Percentiles rank a stretch among this genome's conserved stretches.
phyloP scores from a whole-genome alignment of 139 green algal genomes.

The Zygnema circumcarinatum region DNA sequence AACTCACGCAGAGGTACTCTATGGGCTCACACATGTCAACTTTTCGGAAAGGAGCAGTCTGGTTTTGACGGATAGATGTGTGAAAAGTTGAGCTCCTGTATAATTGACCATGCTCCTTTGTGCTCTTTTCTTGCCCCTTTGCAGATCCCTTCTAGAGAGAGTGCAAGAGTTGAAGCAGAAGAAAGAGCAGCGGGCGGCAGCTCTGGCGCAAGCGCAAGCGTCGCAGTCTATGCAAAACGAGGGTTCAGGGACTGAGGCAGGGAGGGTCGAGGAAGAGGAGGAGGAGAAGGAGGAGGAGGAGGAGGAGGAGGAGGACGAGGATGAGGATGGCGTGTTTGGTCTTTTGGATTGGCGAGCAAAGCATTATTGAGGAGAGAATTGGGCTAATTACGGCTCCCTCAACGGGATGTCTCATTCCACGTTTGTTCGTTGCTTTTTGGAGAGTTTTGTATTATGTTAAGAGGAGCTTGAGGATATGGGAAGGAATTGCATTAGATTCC shows the following conservation, averaged over 20 bases:
- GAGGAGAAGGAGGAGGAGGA: neutral
- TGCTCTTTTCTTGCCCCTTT: too few species aligned
- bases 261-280: neutral
- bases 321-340: neutral
- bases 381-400: too few species aligned
- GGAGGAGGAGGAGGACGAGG: neutral
- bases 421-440: neutral
- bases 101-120: too few species aligned
- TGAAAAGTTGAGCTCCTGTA: too few species aligned
- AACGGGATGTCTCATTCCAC: too few species aligned
- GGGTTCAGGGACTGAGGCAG: neutral
- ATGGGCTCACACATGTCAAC: too few species aligned
- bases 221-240: neutral
- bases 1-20: neutral
- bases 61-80: too few species aligned
- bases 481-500: neutral
- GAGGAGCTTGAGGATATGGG: neutral
- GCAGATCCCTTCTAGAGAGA: neutral
- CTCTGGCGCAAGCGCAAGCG: neutral
- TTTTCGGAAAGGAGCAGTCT: too few species aligned
- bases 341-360: neutral
- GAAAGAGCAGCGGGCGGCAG: neutral
- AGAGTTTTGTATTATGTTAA: neutral
- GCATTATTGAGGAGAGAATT: neutral
- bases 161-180: neutral